Base-by-base conservation (phyloP, 805 yeast genomes). In the Starmerella powellii region DNA sequence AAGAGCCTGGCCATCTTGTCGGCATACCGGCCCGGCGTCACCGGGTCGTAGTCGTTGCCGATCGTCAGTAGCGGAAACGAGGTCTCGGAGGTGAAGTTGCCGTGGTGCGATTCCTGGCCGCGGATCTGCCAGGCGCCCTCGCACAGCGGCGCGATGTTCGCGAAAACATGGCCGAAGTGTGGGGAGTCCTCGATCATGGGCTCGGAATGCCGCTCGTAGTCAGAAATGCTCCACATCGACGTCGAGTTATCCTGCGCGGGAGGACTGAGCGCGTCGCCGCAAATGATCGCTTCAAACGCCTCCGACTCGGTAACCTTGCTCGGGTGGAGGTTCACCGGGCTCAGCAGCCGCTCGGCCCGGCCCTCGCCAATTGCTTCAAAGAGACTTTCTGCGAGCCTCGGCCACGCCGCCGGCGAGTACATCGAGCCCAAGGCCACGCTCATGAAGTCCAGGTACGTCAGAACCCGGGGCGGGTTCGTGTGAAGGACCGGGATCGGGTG, bases 41-140 rank as follows among this genome's bases (percentile, higher is more conserved):
- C 53, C 5, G 55, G 55, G 33, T 52, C 56, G 32, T 41, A 47
- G 15, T 49, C 50, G 29, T 49, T 51, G 13, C 54, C 52, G 19
- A 50, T 29, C 1, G 41, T 37, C 19, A 51, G 42, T 24, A 50
- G 34, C 21, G 48, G 49, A 32, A 38, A 42, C 15, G 39, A 15
- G 3, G 49, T 45, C 12, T 13, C 13, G 3, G 35, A n/a, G 29
- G 35, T 19, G 17, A 45, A 38, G 24, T 31, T 26, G 18, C 43
- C 46, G 8, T 16, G n/a, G 23, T 29, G 34, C 10, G 38, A 21
- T 29, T 42, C 46, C 16, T 41, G 38, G n/a, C 37, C 46, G 2
- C 49, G 35, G 4, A n/a, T 16, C 10, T 28, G 31, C 49, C 49
- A 45, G 11, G 19, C 30, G 15, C 40, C 31, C 12, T 21, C 10